These are phyloP conservation scores for Pulveroboletus sp. DNA, from an alignment of 768 basidiomycete genomes.

Conservation along the genomic window DNA sequence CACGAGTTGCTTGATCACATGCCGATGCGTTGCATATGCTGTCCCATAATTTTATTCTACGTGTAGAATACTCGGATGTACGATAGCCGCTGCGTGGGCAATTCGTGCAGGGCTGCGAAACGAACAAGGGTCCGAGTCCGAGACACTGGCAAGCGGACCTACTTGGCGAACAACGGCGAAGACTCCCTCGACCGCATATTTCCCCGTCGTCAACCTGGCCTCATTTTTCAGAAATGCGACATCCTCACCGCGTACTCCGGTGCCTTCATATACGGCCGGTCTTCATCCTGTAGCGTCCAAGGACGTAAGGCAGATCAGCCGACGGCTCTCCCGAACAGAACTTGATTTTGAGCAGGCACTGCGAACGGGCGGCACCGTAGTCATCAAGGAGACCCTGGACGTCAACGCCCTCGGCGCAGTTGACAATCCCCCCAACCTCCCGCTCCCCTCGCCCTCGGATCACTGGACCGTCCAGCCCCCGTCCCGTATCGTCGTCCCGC, in stretches of 20 bases:
- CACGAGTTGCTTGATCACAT: slow-evolving; percentile 17
- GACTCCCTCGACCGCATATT: too few relatives aligned
- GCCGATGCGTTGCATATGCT: slow-evolving; percentile 24
- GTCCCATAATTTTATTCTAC: slow-evolving; percentile 31
- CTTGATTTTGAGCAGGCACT: slow-evolving; percentile 81
- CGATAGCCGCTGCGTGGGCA: slow-evolving; percentile 15
- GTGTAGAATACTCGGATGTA: slow-evolving; percentile 30
- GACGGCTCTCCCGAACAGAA: slow-evolving; percentile 68
- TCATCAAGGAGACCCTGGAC: slow-evolving; percentile 68
- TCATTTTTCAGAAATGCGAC: slow-evolving; percentile 57
- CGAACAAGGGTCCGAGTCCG: too few relatives aligned
- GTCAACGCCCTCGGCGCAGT: slow-evolving; percentile 61
- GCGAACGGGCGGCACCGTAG: slow-evolving; percentile 59
- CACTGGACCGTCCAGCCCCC: slow-evolving; percentile 42
- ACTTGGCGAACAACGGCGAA: neutral
- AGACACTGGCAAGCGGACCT: too few relatives aligned
- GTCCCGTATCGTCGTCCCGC: slow-evolving; percentile 61
- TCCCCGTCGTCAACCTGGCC: slow-evolving; percentile 49
- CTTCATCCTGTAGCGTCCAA: slow-evolving; percentile 57
- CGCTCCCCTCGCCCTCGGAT: slow-evolving; percentile 36
- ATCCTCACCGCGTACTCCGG: slow-evolving; percentile 41
- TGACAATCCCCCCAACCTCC: slow-evolving; percentile 33
- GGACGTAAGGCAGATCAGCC: slow-evolving; percentile 41
- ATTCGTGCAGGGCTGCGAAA: too few relatives aligned
- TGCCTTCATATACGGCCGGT: slow-evolving; percentile 45